Conservation (phyloP, 2,329 filamentous ascomycete species). For the Rhinocladiella similis region DNA sequence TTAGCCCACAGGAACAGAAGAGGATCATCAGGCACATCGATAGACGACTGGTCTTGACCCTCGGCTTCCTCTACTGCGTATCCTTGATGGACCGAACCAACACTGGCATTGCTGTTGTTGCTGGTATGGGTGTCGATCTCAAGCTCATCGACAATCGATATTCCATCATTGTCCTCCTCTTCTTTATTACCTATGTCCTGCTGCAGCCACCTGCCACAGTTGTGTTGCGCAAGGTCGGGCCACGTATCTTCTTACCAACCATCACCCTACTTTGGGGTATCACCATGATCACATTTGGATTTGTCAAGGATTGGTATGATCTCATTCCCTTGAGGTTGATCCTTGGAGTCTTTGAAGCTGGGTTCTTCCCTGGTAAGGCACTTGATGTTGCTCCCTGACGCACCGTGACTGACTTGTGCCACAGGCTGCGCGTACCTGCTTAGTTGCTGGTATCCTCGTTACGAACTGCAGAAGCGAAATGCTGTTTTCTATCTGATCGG, state of each 20-base stretch:
- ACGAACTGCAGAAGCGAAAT: conserved; percentile 38
- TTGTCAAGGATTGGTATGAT: conserved; percentile 12
- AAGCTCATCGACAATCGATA: conserved; percentile 31
- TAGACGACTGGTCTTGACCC: conserved; percentile 60
- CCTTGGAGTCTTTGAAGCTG: conserved; percentile 65
- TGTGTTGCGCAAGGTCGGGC: conserved; percentile 65
- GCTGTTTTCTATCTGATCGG: conserved; percentile 53
- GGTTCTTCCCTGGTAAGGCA: conserved; percentile 63
- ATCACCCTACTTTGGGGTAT: conserved; percentile 32
- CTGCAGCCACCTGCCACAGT: conserved; percentile 73
- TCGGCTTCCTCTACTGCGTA: conserved; percentile 70
- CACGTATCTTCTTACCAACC: conserved; percentile 33
- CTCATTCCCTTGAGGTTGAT: conserved; percentile 39
- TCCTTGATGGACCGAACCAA: conserved; percentile 79
- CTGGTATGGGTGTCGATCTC: conserved; percentile 46
- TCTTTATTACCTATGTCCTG: conserved; percentile 72
- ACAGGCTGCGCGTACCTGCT: conserved; percentile 69
- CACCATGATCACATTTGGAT: conserved; percentile 39
- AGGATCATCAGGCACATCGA: conserved; percentile 71
- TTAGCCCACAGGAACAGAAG: conserved; percentile 59
- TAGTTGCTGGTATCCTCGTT: conserved; percentile 68
- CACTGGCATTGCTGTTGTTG: conserved; percentile 68
- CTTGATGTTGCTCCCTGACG: background rate
- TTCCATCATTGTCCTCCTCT: conserved; percentile 68
- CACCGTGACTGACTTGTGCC: conserved; percentile 7